phyloP scores from a whole-genome alignment of 2,329 filamentous ascomycete genomes.

The Colletotrichum sp. region DNA sequence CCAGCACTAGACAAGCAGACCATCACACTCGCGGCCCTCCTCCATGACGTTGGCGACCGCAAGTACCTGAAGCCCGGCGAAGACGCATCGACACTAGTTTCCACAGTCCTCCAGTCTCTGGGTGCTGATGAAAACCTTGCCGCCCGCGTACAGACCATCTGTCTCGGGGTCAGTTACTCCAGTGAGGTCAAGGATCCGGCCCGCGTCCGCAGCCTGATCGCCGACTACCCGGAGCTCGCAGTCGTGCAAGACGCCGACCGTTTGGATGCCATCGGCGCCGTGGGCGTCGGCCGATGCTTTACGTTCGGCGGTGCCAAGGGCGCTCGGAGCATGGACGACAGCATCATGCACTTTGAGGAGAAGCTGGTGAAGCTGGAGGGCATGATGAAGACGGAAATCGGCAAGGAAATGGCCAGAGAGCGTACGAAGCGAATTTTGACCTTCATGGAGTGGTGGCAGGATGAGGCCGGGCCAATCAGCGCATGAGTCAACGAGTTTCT shows the following conservation, averaged over 20 bases:
- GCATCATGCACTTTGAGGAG: constrained; percentile 77
- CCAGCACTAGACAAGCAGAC: constrained; percentile 52
- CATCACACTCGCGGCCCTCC: constrained; percentile 72
- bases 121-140: constrained; percentile 66
- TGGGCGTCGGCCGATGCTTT: constrained; percentile 82
- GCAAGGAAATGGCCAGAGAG: constrained; percentile 56
- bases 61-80: constrained; percentile 73
- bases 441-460: constrained; percentile 64
- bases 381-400: constrained; percentile 69
- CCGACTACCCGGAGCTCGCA: constrained; percentile 72
- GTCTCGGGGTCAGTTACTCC: constrained; percentile 78
- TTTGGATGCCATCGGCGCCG: constrained; percentile 86
- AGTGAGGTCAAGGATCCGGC: constrained; percentile 71
- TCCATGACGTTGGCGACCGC: constrained; percentile 89
- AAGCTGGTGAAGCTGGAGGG: constrained; percentile 72
- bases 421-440: constrained; percentile 55
- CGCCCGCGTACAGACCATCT: constrained; percentile 71
- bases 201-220: constrained; percentile 65
- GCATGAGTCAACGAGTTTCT: background rate
- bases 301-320: constrained; percentile 74
- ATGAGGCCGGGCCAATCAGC: constrained; percentile 42
- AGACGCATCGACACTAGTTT: constrained; percentile 61
- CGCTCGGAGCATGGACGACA: constrained; percentile 58
- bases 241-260: constrained; percentile 93
- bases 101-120: constrained; percentile 57